A percentile compares a stretch with the other conserved stretches of the same genome.
phyloP scores from a whole-genome alignment of 306 rosid genomes.

The Ormosia emarginata region DNA sequence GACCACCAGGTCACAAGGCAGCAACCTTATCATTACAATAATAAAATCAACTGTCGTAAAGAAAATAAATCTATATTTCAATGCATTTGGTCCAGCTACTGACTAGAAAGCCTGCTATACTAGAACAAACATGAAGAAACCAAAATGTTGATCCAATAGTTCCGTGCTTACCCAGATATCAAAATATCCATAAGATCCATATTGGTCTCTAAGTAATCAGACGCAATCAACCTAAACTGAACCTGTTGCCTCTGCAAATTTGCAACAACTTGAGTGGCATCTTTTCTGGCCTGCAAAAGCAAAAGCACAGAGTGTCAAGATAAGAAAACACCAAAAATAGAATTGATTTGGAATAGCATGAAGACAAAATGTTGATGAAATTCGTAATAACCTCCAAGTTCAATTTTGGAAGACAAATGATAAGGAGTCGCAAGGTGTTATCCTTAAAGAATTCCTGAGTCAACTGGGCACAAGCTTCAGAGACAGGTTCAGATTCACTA shows the following conservation, averaged over 20 bases:
- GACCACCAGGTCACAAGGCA: background rate
- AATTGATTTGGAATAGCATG: background rate
- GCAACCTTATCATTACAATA: background rate
- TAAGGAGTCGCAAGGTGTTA: conserved; percentile 63
- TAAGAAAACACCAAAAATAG: background rate
- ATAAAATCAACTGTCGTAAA: background rate
- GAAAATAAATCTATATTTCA: background rate
- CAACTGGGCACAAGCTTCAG: conserved; percentile 85
- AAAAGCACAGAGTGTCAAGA: conserved; percentile 10
- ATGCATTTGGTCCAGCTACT: background rate
- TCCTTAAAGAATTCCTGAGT: conserved; percentile 83
- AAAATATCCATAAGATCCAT: conserved; percentile 74
- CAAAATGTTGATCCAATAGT: background rate
- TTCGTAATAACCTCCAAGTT: conserved; percentile 63
- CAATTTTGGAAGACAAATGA: conserved; percentile 66
- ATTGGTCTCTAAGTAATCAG: conserved; percentile 83
- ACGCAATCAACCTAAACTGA: conserved; percentile 76
- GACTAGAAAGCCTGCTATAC: background rate
- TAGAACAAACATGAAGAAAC: background rate
- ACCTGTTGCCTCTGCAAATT: conserved; percentile 91
- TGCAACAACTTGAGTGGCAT: conserved; percentile 95
- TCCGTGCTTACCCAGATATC: conserved; percentile 55
- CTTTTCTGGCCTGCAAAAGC: conserved; percentile 78
- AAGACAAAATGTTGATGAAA: background rate
- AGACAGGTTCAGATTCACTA: conserved; percentile 84